Conservation (phyloP, 208 protist genomes). For the Leishmania amazonensis region DNA sequence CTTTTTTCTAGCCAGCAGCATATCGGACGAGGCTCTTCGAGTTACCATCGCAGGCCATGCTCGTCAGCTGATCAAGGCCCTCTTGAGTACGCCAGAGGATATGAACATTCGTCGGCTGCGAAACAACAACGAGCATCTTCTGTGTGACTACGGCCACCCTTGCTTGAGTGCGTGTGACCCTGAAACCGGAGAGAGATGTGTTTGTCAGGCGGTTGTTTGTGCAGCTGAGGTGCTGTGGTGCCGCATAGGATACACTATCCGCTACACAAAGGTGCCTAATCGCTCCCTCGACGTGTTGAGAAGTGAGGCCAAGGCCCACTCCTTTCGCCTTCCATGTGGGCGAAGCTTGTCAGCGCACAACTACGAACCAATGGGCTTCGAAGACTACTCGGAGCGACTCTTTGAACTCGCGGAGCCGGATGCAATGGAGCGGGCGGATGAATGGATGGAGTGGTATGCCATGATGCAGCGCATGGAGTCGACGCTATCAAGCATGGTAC, state of each 20-base stretch:
- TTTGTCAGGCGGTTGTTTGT: conserved; percentile 27
- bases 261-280: conserved; percentile 54
- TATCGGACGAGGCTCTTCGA: conserved; percentile 31
- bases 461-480: conserved; percentile 43
- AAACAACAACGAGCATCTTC: conserved; percentile 71
- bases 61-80: conserved; percentile 43
- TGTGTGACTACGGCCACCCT: conserved; percentile 74
- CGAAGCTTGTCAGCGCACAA: conserved; percentile 42
- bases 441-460: conserved; percentile 84
- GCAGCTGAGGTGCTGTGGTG: conserved; percentile 65
- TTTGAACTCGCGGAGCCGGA: conserved; percentile 78
- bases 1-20: conserved; percentile 12
- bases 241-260: conserved; percentile 67
- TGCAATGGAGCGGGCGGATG: conserved; percentile 45
- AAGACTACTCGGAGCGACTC: conserved; percentile 79
- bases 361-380: conserved; percentile 61
- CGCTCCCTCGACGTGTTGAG: conserved; percentile 26
- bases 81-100: conserved; percentile 77
- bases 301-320: conserved; percentile 12
- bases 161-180: conserved; percentile 18
- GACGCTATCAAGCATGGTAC: conserved; percentile 14
- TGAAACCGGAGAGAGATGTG: conserved; percentile 7
- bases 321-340: conserved; percentile 65
- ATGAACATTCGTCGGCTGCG: conserved; percentile 72
- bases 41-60: conserved; percentile 27